Evolutionary conservation across 768 basidiomycete species (phyloP), one percentile per base, ranked within the genome.

Genomic region (Leucosporidium yakuticum): DNA sequence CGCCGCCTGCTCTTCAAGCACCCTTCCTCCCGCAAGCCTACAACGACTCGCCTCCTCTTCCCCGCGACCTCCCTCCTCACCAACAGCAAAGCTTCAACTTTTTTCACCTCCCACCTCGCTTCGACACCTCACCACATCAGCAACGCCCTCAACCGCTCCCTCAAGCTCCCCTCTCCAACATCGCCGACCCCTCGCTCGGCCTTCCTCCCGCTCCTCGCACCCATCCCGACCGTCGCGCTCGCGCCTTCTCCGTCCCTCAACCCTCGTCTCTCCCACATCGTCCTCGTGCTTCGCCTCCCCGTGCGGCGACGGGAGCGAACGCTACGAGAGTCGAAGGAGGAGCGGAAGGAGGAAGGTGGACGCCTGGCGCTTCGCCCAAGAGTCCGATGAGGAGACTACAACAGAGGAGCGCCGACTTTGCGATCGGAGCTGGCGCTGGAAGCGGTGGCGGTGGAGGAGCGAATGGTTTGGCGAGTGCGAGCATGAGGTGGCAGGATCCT

Each of bases 171-270:
- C 39, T 15, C 39, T 15, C 39, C 39, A n/a, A n/a, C n/a, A 9
- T 44, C 39, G 39, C 32, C 49, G 61, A 20, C 39, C 47, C 19
- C 31, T 44, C 39, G 39, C 17, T 44, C 39, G 39, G 17, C 39
- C 39, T 44, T 15, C 39, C 39, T 44, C 39, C 39, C 39, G 39
- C 11, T 44, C 39, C 39, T 44, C 34, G 36, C n/a, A 29, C 54
- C 7, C 9, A 44, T 12, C 25, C 58, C 36, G 32, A 31, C n/a
- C 31, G 49, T 61, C 32, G 21, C 60, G 29, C 48, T 48, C 48
- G 48, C 60, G 47, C 60, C 60, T 2, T 61, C 49, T 20, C 60
- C 39, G 47, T 50, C 49, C 7, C 51, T n/a, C 39, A 44, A 15
- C 39, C 39, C 39, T 44, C 39, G 6, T 44, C 39, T 15, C 39